These are phyloP conservation scores for Lentinula aciculospora DNA, from an alignment of 768 basidiomycete species.

Conservation along the genomic window DNA sequence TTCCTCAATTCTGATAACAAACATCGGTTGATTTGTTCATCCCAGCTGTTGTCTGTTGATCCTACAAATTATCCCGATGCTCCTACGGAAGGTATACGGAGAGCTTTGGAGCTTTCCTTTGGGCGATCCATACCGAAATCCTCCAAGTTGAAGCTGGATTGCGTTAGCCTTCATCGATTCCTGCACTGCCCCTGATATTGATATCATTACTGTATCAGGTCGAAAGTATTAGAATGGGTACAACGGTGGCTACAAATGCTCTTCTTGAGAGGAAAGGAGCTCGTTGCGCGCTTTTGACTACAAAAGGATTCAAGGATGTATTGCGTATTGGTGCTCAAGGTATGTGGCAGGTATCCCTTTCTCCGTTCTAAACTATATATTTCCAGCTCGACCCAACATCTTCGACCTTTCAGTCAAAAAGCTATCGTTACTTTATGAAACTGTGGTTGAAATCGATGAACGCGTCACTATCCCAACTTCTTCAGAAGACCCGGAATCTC, in stretches of 20 bases:
- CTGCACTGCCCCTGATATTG: background rate
- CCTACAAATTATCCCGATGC: slow-evolving; percentile 2
- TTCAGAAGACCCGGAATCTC: slow-evolving; percentile 52
- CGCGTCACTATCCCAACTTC: slow-evolving; percentile 51
- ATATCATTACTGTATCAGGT: background rate
- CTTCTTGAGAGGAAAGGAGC: slow-evolving; percentile 16
- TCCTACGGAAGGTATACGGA: slow-evolving; percentile 1
- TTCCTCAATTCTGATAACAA: background rate
- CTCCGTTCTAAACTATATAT: slow-evolving; percentile 31
- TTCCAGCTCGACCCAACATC: slow-evolving; percentile 44
- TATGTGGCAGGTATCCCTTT: slow-evolving; percentile 20
- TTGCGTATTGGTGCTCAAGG: slow-evolving; percentile 27
- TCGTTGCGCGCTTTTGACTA: slow-evolving; percentile 4
- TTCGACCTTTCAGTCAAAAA: slow-evolving; percentile 66
- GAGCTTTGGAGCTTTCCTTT: background rate
- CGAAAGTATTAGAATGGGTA: slow-evolving; percentile 13
- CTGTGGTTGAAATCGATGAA: slow-evolving; percentile 37
- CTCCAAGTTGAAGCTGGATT: background rate
- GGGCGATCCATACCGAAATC: background rate
- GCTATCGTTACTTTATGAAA: slow-evolving; percentile 25
- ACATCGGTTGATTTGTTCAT: background rate
- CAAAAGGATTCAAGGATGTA: slow-evolving; percentile 23
- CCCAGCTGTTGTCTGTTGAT: background rate
- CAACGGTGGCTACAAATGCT: slow-evolving; percentile 16
- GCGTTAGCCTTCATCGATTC: background rate